Conservation (phyloP, 108 stramenopile species). For the Asterionellopsis glacialis region DNA sequence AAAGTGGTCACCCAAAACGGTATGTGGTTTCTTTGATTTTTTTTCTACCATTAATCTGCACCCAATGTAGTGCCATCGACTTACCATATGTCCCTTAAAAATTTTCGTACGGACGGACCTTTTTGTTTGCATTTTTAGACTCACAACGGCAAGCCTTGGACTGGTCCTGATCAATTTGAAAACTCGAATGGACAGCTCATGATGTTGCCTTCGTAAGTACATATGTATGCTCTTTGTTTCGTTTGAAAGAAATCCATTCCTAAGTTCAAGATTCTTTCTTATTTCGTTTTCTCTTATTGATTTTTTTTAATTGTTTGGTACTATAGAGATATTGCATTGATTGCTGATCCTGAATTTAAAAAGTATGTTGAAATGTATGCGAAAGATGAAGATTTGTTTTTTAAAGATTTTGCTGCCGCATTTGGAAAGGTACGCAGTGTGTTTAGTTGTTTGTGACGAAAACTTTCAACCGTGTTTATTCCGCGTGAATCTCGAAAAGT, state of each 20-base stretch:
- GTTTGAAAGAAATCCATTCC: conserved; percentile 5
- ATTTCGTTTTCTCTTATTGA: conserved; percentile 1
- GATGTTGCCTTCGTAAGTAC: conserved; percentile 38
- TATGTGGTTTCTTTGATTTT: background rate
- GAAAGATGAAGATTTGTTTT: conserved; percentile 89
- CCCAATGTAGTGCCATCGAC: too few relatives aligned
- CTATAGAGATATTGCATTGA: conserved; percentile 81
- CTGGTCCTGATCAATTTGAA: conserved; percentile 90
- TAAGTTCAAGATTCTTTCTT: background rate
- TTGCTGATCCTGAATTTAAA: conserved; percentile 79
- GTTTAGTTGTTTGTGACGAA: too few relatives aligned
- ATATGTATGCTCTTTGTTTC: too few relatives aligned
- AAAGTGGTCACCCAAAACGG: conserved; percentile 69
- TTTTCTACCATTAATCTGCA: too few relatives aligned
- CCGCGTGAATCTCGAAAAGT: too few relatives aligned
- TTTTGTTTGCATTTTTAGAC: too few relatives aligned
- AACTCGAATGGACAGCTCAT: conserved; percentile 82
- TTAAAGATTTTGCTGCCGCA: conserved; percentile 79
- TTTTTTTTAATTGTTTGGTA: conserved; percentile 5
- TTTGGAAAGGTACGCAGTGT: conserved; percentile 56
- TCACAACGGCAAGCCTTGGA: conserved; percentile 87
- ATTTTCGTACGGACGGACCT: too few relatives aligned
- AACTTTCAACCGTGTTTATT: too few relatives aligned
- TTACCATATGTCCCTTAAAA: too few relatives aligned
- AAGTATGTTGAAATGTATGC: conserved; percentile 88